phyloP scores from a whole-genome alignment of 202 grass and related monocot species.

The Brachypodium distachyon region DNA sequence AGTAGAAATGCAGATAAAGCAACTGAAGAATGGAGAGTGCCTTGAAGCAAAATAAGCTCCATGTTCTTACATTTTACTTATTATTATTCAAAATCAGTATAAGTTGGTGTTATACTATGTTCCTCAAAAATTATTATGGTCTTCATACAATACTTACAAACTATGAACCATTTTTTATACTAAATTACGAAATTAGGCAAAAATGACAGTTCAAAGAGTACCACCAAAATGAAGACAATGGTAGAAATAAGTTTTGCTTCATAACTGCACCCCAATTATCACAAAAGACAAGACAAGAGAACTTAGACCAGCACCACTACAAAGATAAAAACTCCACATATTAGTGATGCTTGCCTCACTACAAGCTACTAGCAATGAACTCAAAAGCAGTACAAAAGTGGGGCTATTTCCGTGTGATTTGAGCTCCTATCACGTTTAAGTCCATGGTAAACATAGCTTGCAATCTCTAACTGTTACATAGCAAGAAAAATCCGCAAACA shows the following conservation, averaged over 20 bases:
- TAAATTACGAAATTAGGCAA: background rate
- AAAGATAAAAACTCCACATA: background rate
- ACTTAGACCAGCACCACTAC: background rate
- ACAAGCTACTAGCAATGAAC: slow-evolving; percentile 8
- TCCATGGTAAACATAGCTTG: slow-evolving; percentile 28
- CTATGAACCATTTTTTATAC: too few relatives aligned
- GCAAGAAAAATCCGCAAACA: slow-evolving; percentile 14
- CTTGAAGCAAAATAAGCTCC: background rate
- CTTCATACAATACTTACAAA: too few relatives aligned
- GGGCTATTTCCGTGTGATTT: slow-evolving; percentile 25
- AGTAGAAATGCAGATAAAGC: background rate
- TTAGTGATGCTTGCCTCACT: background rate
- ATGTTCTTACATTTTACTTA: background rate
- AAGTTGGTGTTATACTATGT: background rate
- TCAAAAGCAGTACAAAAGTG: slow-evolving; percentile 2
- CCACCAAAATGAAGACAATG: background rate
- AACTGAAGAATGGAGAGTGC: background rate
- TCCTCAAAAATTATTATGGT: background rate
- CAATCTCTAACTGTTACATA: slow-evolving; percentile 31
- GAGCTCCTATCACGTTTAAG: slow-evolving; percentile 24
- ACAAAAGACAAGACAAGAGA: background rate
- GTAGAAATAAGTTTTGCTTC: background rate
- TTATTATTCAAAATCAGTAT: background rate
- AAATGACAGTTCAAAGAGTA: background rate
- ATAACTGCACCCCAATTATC: background rate